phyloP scores from a whole-genome alignment of 192 early-diverging fungal species.

The Mortierella alpina region DNA sequence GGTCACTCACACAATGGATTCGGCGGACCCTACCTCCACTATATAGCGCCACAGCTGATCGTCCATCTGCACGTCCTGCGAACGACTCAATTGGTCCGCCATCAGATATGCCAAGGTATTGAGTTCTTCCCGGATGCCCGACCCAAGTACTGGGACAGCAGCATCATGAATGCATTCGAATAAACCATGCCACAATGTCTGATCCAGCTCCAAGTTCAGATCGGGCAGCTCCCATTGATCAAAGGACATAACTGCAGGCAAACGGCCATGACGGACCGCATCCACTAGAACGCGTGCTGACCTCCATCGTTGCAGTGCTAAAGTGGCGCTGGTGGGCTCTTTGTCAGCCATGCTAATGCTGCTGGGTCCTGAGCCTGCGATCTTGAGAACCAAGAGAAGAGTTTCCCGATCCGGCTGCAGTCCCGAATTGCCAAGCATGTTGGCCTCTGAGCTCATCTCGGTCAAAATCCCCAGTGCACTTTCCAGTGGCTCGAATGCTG shows the following conservation, averaged over 20 bases:
- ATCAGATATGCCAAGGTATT: slow-evolving; percentile 26
- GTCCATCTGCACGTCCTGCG: slow-evolving; percentile 26
- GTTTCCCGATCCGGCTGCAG: slow-evolving; percentile 43
- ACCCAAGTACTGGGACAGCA: background rate
- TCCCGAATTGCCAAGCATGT: slow-evolving; percentile 18
- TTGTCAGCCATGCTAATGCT: background rate
- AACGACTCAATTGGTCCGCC: slow-evolving; percentile 36
- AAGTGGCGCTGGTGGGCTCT: background rate
- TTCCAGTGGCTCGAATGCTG: slow-evolving; percentile 13
- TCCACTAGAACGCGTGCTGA: slow-evolving; percentile 32
- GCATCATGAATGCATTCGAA: slow-evolving; percentile 29
- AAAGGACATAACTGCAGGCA: slow-evolving; percentile 37
- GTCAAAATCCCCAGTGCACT: slow-evolving; percentile 44
- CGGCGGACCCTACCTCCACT: slow-evolving; percentile 11
- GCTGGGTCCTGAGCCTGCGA: slow-evolving; percentile 4
- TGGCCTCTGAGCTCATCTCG: slow-evolving; percentile 49
- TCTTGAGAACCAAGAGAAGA: slow-evolving; percentile 22
- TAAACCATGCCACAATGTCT: slow-evolving; percentile 38
- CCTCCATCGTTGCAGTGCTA: slow-evolving; percentile 4
- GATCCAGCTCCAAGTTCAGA: slow-evolving; percentile 21
- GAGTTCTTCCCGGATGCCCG: slow-evolving; percentile 6
- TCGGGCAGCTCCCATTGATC: slow-evolving; percentile 52
- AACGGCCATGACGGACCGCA: slow-evolving; percentile 41
- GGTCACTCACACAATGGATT: background rate
- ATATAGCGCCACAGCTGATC: slow-evolving; percentile 39